phyloP scores from a whole-genome alignment of 1,284 basidiomycete genomes.

The Vanrija humicola region DNA sequence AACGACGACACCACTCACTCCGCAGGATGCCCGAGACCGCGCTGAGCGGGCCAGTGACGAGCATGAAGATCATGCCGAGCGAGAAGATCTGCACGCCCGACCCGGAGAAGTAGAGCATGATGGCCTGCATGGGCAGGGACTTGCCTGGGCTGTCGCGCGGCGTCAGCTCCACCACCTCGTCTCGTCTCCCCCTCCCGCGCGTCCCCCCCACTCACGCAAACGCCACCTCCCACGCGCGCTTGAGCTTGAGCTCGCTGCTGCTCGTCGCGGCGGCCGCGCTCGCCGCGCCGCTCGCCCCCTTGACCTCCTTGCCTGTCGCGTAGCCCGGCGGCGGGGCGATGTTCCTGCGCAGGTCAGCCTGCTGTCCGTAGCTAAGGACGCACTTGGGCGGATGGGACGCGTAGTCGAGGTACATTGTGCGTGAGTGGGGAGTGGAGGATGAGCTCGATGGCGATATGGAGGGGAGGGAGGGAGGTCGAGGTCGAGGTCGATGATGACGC shows the following conservation, averaged over 20 bases:
- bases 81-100: constrained; percentile 89
- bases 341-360: too few species aligned
- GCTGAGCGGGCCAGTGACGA: constrained; percentile 74
- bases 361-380: too few species aligned
- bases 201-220: constrained; percentile 50
- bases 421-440: too few species aligned
- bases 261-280: constrained; percentile 9
- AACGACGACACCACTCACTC: constrained; percentile 53
- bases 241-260: constrained; percentile 61
- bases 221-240: constrained; percentile 83
- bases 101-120: constrained; percentile 96
- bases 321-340: too few species aligned
- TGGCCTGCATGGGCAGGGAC: constrained; percentile 84
- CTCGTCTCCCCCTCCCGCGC: neutral
- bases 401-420: too few species aligned
- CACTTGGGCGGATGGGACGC: too few species aligned
- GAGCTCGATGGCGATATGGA: too few species aligned
- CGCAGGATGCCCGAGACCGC: constrained; percentile 70
- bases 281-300: neutral
- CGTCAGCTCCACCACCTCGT: neutral
- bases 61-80: constrained; percentile 87
- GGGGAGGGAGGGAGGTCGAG: too few species aligned
- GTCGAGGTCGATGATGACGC: too few species aligned
- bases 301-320: too few species aligned
- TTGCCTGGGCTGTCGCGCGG: constrained; percentile 63